Percentiles rank a stretch among this genome's conserved stretches.
phyloP scores from a whole-genome alignment of 768 basidiomycete genomes.

The Clitopilus passeckerianus region DNA sequence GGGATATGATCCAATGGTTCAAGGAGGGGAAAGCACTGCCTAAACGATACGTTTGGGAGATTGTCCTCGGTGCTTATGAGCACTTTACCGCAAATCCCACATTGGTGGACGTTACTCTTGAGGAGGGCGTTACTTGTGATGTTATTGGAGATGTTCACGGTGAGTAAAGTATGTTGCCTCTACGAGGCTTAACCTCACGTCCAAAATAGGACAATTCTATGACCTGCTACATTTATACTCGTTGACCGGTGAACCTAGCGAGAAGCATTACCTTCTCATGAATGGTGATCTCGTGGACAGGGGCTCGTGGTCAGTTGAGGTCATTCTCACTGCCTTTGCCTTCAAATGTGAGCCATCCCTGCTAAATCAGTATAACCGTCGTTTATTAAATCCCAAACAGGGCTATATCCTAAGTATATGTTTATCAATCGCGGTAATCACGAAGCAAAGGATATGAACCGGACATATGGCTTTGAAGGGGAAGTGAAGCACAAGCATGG shows the following conservation, averaged over 20 bases:
- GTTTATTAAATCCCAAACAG: slow-evolving; percentile 38
- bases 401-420: slow-evolving; percentile 88
- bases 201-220: slow-evolving; percentile 81
- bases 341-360: slow-evolving; percentile 73
- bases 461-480: slow-evolving; percentile 90
- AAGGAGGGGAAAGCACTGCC: slow-evolving; percentile 92
- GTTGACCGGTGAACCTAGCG: slow-evolving; percentile 79
- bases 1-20: slow-evolving; percentile 86
- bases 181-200: neutral
- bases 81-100: slow-evolving; percentile 75
- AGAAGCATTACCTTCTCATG: slow-evolving; percentile 85
- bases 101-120: slow-evolving; percentile 70
- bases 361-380: no score
- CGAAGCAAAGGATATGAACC: slow-evolving; percentile 96
- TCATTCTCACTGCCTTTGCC: slow-evolving; percentile 88
- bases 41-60: slow-evolving; percentile 92
- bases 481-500: slow-evolving; percentile 97
- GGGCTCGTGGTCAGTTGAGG: slow-evolving; percentile 93
- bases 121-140: slow-evolving; percentile 79
- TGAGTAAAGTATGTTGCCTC: slow-evolving; percentile 25
- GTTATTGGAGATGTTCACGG: slow-evolving; percentile 97
- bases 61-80: slow-evolving; percentile 80
- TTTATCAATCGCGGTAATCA: slow-evolving; percentile 97
- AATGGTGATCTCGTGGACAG: slow-evolving; percentile 97
- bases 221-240: slow-evolving; percentile 86